A percentile compares a stretch with the other conserved stretches of the same genome.
phyloP scores from a whole-genome alignment of 139 green algal species.

The Astrephomene gubernaculifera region DNA sequence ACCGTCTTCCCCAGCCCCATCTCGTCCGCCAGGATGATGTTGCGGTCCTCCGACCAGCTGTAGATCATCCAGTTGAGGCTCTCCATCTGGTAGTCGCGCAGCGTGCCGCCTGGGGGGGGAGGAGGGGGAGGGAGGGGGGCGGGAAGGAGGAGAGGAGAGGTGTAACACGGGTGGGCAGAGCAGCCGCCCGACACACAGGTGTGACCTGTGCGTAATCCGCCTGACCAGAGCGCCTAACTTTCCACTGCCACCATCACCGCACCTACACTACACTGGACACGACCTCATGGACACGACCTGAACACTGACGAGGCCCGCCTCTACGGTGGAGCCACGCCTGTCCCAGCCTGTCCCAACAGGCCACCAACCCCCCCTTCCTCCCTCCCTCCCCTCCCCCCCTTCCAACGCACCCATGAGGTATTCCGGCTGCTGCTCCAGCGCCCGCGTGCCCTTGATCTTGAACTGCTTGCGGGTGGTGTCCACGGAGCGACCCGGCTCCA shows the following conservation, averaged over 20 bases:
- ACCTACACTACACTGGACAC: too few species aligned
- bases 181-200: too few species aligned
- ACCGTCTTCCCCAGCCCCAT: slow-evolving; percentile 72
- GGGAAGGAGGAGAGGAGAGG: neutral
- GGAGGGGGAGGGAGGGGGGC: too few species aligned
- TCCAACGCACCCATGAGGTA: slow-evolving; percentile 67
- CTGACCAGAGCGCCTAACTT: too few species aligned
- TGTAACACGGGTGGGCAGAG: too few species aligned
- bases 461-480: slow-evolving; percentile 76
- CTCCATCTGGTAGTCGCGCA: slow-evolving; percentile 95
- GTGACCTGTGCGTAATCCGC: too few species aligned
- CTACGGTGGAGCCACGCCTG: too few species aligned
- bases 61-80: slow-evolving; percentile 94
- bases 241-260: too few species aligned
- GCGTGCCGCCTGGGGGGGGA: slow-evolving; percentile 53
- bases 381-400: neutral
- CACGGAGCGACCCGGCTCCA: slow-evolving; percentile 61
- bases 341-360: too few species aligned
- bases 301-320: too few species aligned
- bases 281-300: too few species aligned
- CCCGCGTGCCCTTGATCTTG: slow-evolving; percentile 55
- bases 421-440: slow-evolving; percentile 75
- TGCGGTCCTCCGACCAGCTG: slow-evolving; percentile 82
- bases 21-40: slow-evolving; percentile 96
- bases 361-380: neutral